These are phyloP conservation scores for Calonectria multiphialidica DNA, from an alignment of 2,329 filamentous ascomycete genomes.

Conservation along the genomic window DNA sequence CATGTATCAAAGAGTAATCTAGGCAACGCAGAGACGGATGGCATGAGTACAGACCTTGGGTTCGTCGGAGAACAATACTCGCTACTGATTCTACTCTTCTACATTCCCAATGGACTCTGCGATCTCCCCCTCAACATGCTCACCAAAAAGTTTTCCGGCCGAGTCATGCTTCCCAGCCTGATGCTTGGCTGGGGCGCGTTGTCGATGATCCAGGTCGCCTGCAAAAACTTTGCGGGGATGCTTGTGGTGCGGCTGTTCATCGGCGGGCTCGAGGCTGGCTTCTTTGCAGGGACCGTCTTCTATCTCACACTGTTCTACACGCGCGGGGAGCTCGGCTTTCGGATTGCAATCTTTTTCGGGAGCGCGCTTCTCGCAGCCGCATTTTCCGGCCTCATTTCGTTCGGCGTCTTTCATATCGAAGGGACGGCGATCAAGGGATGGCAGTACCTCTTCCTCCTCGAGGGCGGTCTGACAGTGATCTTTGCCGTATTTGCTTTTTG, in stretches of 20 bases:
- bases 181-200: constrained; percentile 60
- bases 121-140: constrained; percentile 63
- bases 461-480: constrained; percentile 59
- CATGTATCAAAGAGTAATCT: constrained; percentile 53
- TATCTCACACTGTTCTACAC: constrained; percentile 67
- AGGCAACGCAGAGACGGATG: constrained; percentile 64
- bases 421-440: constrained; percentile 67
- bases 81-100: constrained; percentile 61
- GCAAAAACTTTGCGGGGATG: constrained; percentile 59
- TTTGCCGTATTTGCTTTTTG: constrained; percentile 35
- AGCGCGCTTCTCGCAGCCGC: constrained; percentile 75
- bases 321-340: constrained; percentile 69
- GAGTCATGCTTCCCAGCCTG: constrained; percentile 47
- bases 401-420: constrained; percentile 67
- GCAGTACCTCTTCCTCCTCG: constrained; percentile 76
- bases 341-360: constrained; percentile 68
- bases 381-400: constrained; percentile 72
- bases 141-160: constrained; percentile 57
- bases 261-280: constrained; percentile 59
- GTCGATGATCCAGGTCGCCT: constrained; percentile 57
- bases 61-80: constrained; percentile 58
- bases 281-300: constrained; percentile 62
- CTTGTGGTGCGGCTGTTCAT: constrained; percentile 58
- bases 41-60: constrained; percentile 51
- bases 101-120: constrained; percentile 62